phyloP scores from a whole-genome alignment of 2,329 filamentous ascomycete species.

The Diaporthe helianthi region DNA sequence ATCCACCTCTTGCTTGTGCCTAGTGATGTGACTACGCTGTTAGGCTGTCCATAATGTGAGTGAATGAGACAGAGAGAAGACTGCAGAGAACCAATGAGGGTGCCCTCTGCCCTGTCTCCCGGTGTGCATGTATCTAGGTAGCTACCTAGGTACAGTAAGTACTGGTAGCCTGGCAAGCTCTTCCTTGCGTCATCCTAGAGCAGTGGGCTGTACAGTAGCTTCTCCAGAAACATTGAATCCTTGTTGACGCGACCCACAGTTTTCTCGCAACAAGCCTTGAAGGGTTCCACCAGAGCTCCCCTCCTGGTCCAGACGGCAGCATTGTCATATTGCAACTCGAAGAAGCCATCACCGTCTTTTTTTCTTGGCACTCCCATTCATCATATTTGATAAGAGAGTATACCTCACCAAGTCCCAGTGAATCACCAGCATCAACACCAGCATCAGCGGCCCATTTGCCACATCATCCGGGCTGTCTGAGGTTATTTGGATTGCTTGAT shows the following conservation, averaged over 20 bases:
- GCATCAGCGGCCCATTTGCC: background rate
- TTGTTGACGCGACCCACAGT: constrained; percentile 14
- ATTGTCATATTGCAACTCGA: constrained; percentile 3
- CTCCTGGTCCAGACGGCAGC: constrained; percentile 7
- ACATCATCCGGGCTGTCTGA: background rate
- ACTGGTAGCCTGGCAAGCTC: background rate
- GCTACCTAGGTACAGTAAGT: too few relatives aligned
- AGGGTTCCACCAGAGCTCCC: constrained; percentile 24
- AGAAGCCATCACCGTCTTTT: background rate
- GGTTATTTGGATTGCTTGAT: background rate
- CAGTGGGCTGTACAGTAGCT: background rate
- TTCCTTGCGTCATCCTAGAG: constrained; percentile 2
- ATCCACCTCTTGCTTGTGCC: background rate
- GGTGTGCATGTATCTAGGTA: too few relatives aligned
- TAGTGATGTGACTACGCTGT: background rate
- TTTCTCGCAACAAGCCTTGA: background rate
- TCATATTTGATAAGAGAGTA: constrained; percentile 13
- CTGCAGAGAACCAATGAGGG: background rate
- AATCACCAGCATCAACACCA: background rate
- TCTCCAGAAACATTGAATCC: constrained; percentile 11
- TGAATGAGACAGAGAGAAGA: background rate
- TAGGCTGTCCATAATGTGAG: background rate
- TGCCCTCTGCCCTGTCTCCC: background rate
- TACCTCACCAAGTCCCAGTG: constrained; percentile 6
- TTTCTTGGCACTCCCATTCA: constrained; percentile 8